Evolutionary conservation across 139 green algal species (phyloP).

Genomic region (Micractinium conductrix): DNA sequence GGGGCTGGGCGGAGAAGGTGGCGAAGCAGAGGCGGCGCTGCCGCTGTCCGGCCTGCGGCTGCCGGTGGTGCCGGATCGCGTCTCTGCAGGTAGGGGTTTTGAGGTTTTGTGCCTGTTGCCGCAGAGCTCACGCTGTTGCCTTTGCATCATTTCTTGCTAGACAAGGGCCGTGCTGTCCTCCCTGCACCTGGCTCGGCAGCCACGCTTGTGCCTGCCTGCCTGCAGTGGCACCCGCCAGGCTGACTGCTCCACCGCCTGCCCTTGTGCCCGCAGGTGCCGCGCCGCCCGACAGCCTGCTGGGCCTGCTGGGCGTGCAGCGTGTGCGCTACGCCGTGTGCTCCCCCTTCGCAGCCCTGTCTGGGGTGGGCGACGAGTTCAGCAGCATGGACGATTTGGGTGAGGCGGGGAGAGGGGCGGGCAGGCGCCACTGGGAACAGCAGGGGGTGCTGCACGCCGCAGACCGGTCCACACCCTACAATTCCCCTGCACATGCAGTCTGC

Average conservation of each 20-base stretch:
- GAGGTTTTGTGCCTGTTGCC: not conserved
- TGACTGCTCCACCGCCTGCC: not conserved
- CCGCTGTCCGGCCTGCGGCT: slow-evolving; percentile 13
- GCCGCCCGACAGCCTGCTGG: not conserved
- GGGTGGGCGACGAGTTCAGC: slow-evolving; percentile 48
- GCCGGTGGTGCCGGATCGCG: not conserved
- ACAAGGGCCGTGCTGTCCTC: not conserved
- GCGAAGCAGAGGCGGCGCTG: not conserved
- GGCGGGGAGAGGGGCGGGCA: no score
- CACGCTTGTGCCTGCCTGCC: no score
- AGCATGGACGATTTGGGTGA: slow-evolving; percentile 50
- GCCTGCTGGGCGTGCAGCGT: not conserved
- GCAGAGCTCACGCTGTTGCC: not conserved
- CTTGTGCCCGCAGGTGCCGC: not conserved
- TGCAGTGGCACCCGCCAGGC: not conserved
- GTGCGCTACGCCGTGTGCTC: slow-evolving; percentile 33
- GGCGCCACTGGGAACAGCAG: no score
- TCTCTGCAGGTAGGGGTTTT: not conserved
- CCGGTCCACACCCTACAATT: no score
- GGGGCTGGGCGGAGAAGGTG: not conserved
- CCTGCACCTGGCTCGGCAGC: not conserved
- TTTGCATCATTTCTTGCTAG: not conserved
- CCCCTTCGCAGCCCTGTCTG: slow-evolving; percentile 52
- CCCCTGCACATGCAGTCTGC: no score
- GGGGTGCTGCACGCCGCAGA: no score